Evolutionary conservation across 2,329 filamentous ascomycete genomes (phyloP), one percentile per base, ranked within the genome.

Genomic region (Colletotrichum endophyticum): DNA sequence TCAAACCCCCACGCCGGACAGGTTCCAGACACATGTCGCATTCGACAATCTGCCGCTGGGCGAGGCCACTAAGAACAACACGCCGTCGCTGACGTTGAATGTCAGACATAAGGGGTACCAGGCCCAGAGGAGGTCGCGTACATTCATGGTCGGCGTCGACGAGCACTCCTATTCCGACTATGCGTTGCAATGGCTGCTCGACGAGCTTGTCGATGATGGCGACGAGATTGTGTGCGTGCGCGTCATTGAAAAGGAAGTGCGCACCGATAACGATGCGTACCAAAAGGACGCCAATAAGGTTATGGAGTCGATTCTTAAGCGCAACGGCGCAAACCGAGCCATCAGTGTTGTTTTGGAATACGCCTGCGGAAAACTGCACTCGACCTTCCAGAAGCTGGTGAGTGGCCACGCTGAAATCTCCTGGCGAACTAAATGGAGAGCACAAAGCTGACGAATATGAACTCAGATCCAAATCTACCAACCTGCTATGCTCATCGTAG

Each of bases 131-230:
- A 91, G 95, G 76, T 97, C 95, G 70, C 92, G 96, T 70, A 98
- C 95, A 11, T 98, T 98, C 81, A 92, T 98, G 83, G 96, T 96
- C 78, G 96, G 96, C 25, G 94, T 96, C 22, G 96, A 98, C 84
- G 95, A 96, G 81, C 96, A 98, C 80, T 92, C 95, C 75, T 98
- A 98, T 84, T 98, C 95, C 8, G 95, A 98, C 78, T 97, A 96
- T 85, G 96, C 96, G 19, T 88, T 98, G 22, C 95, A 98, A 84
- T 98, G 96, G 96, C 89, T 98, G 67, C 91, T 98, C 53, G 95
- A 98, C 81, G 95, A 98, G 85, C 89, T 98, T 72, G 95, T 98
- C 56, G 96, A 98, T 81, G 96, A 98, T 81, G 96, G 96, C 22
- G 96, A 98, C 82, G 95, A 98, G 85, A 94, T 98, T 73, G 94